phyloP scores from a whole-genome alignment of 2,329 filamentous ascomycete species.

The Eurotiales sp. region DNA sequence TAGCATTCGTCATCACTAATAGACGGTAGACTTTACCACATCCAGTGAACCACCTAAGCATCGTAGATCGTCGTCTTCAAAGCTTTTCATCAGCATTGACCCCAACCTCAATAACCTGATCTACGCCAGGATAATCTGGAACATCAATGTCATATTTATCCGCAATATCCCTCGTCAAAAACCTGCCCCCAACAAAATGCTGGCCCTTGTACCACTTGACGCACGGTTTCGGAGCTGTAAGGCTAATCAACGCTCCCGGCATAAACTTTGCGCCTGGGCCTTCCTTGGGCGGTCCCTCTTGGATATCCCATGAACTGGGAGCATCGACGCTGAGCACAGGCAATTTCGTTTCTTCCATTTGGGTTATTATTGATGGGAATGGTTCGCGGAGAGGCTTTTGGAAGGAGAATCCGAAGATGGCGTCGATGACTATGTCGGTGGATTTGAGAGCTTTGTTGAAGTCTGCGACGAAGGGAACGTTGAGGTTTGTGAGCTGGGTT shows the following conservation, averaged over 20 bases:
- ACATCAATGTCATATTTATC: constrained; percentile 83
- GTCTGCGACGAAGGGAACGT: constrained; percentile 78
- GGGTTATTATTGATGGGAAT: constrained; percentile 75
- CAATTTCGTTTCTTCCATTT: constrained; percentile 67
- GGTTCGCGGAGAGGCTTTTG: constrained; percentile 88
- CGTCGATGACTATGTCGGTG: constrained; percentile 81
- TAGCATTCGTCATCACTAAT: background rate
- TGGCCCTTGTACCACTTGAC: constrained; percentile 78
- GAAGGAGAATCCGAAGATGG: constrained; percentile 96
- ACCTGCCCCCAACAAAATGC: constrained; percentile 91
- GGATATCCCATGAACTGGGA: constrained; percentile 92
- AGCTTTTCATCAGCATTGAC: constrained; percentile 36
- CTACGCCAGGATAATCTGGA: constrained; percentile 76
- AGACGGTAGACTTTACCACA: no score
- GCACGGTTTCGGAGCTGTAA: constrained; percentile 91
- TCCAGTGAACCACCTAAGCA: no score
- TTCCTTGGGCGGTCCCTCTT: constrained; percentile 71
- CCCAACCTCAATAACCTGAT: constrained; percentile 79
- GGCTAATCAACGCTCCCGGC: constrained; percentile 74
- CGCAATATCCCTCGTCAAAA: constrained; percentile 72
- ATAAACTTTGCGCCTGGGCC: constrained; percentile 77
- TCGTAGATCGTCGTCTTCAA: constrained; percentile 11
- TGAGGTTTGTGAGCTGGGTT: constrained; percentile 78
- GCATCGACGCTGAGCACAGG: constrained; percentile 88
- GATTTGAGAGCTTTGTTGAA: constrained; percentile 64